These are phyloP conservation scores for Cryomyces minteri DNA, from an alignment of 495 filamentous ascomycete genomes.

Conservation along the genomic window DNA sequence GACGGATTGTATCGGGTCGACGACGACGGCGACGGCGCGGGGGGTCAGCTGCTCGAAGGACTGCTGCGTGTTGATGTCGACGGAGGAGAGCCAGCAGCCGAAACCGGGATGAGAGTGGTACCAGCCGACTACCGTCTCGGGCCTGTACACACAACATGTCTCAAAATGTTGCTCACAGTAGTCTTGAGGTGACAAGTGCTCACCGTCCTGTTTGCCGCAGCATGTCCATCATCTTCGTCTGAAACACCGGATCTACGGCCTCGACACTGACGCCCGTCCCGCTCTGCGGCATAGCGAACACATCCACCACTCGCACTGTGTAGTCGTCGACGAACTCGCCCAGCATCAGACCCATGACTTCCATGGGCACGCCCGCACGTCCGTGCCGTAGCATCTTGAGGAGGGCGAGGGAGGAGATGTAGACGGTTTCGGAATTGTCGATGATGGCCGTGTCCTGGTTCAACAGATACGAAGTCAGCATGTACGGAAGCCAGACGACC, in stretches of 20 bases:
- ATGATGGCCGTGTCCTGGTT: conserved; percentile 76
- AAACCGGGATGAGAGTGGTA: conserved; percentile 99
- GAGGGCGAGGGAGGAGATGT: conserved; percentile 92
- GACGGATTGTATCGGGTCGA: conserved; percentile 96
- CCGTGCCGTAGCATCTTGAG: conserved; percentile 98
- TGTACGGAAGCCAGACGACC: background rate
- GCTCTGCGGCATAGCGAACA: conserved; percentile 99
- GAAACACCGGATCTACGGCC: conserved; percentile 94
- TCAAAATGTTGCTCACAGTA: conserved; percentile 6
- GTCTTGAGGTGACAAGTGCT: conserved; percentile 9
- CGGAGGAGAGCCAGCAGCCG: conserved; percentile 95
- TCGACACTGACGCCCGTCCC: conserved; percentile 97
- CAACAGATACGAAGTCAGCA: background rate
- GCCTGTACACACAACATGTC: conserved; percentile 28
- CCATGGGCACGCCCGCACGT: conserved; percentile 95
- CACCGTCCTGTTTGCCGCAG: conserved; percentile 89
- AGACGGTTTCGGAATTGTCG: conserved; percentile 98
- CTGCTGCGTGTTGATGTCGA: conserved; percentile 99
- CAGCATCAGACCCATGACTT: conserved; percentile 98
- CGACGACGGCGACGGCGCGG: conserved; percentile 89
- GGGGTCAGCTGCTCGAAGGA: conserved; percentile 96
- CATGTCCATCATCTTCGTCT: conserved; percentile 99
- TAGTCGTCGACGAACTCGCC: conserved; percentile 99
- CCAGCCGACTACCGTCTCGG: conserved; percentile 95
- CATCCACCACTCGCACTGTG: conserved; percentile 91